Evolutionary conservation across 352 stramenopile genomes (phyloP).

Genomic region (Phytopythium mirpurense): DNA sequence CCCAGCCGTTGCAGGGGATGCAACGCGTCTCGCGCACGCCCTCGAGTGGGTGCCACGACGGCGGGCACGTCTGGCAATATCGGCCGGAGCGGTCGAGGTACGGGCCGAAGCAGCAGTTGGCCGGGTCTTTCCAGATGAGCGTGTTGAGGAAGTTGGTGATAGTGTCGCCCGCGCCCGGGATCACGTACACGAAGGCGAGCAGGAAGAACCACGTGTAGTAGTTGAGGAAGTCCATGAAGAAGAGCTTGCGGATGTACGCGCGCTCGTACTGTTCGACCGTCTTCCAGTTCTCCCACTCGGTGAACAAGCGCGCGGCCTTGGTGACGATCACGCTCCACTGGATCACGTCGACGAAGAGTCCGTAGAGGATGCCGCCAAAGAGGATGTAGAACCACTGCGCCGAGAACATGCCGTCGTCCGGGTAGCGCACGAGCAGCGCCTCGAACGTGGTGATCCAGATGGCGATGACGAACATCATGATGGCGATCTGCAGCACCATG

Average conservation of each 20-base stretch:
- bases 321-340: constrained; percentile 82
- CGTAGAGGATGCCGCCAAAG: constrained; percentile 67
- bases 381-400: constrained; percentile 82
- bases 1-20: constrained; percentile 62
- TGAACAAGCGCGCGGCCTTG: constrained; percentile 60
- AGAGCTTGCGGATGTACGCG: constrained; percentile 71
- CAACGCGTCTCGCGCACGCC: constrained; percentile 32
- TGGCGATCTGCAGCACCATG: constrained; percentile 76
- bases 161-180: constrained; percentile 69
- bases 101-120: constrained; percentile 80
- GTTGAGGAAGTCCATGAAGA: constrained; percentile 86
- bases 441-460: constrained; percentile 84
- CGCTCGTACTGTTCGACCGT: constrained; percentile 82
- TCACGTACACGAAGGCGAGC: constrained; percentile 82
- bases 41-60: constrained; percentile 46
- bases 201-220: constrained; percentile 89
- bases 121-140: constrained; percentile 66
- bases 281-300: constrained; percentile 84
- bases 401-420: constrained; percentile 53
- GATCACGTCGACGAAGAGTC: constrained; percentile 78
- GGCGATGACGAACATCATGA: constrained; percentile 83
- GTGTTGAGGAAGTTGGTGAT: constrained; percentile 81
- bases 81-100: constrained; percentile 49
- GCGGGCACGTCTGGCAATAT: constrained; percentile 50
- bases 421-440: constrained; percentile 69